Base-by-base conservation (phyloP, 305 asterid genomes). In the Fraxinus sp. region DNA sequence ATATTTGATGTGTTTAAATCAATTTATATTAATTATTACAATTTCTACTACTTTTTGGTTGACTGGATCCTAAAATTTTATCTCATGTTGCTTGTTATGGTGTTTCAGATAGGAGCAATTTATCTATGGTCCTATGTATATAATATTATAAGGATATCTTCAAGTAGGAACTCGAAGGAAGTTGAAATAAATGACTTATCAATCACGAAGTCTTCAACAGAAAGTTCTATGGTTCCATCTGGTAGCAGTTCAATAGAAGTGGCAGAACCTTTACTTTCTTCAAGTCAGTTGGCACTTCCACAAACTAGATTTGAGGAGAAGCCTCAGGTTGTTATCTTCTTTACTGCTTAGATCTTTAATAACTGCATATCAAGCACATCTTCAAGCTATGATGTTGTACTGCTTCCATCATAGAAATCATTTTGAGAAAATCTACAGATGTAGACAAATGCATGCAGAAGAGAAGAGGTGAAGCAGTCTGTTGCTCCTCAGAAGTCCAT, bases 81-180 rank as follows among this genome's bases (percentile, higher is more conserved):
- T 59, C 77, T 85, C 77, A 16, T 77, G 37, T 81, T 77, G 26
- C 43, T 13, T 57, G 26, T 77, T 81, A 32, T 82, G 81, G 24
- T 77, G 72, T 28, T 82, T 80, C 90, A 95, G 97, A 84, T 90
- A 13, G 98, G 98, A 81, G 94, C 97, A 71, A 89, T 95, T 78
- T 91, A 87, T 84, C 86, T 93, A 24, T 95, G 98, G 98, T 88
- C 94, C 59, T 95, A 92, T 64, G 97, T 92, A 30, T 95, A 91
- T 80, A 95, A 95, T 66, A 91, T 92, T 11, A 86, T 93, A 78
- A 83, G 98, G 82, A 83, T 91, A 77, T 95, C 94, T 68, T 87
- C 96, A 66, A 87, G 49, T 70, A 82, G 74, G 80, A 86, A 83
- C 85, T 85, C 92, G 77, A 86, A 89, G 84, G 96, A 89, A 79